phyloP scores from a whole-genome alignment of 2,329 filamentous ascomycete genomes.

The Westerdykella aurantiaca region DNA sequence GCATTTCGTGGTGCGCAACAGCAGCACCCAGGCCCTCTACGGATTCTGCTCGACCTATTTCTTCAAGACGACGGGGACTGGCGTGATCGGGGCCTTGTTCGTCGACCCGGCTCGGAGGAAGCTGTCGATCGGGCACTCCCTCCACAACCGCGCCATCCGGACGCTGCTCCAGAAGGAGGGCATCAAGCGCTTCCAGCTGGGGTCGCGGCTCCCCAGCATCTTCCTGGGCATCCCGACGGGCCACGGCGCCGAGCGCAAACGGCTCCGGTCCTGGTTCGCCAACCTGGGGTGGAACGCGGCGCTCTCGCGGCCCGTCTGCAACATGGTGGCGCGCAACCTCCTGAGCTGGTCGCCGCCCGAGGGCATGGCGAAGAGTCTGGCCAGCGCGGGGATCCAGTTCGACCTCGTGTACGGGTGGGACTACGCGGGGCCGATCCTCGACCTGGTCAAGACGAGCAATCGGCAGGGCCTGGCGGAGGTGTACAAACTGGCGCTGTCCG shows the following conservation, averaged over 20 bases:
- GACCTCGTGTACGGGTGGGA: slow-evolving; percentile 78
- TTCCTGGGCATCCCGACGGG: slow-evolving; percentile 77
- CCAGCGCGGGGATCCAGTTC: slow-evolving; percentile 68
- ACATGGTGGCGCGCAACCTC: slow-evolving; percentile 70
- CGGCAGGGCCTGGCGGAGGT: slow-evolving; percentile 74
- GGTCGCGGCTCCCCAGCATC: slow-evolving; percentile 73
- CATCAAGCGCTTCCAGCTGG: slow-evolving; percentile 75
- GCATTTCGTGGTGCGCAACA: slow-evolving; percentile 91
- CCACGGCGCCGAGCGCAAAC: slow-evolving; percentile 55
- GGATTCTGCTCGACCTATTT: slow-evolving; percentile 90
- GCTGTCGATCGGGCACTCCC: slow-evolving; percentile 81
- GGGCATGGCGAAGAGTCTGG: slow-evolving; percentile 66
- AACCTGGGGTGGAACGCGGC: slow-evolving; percentile 80
- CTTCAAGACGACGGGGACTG: slow-evolving; percentile 61
- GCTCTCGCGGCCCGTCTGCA: slow-evolving; percentile 58
- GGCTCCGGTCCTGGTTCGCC: slow-evolving; percentile 74
- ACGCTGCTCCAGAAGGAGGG: slow-evolving; percentile 65
- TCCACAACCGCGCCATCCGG: slow-evolving; percentile 79
- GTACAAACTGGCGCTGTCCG: slow-evolving; percentile 68
- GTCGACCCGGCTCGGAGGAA: slow-evolving; percentile 83
- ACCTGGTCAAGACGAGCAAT: slow-evolving; percentile 67
- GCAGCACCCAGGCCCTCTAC: slow-evolving; percentile 83
- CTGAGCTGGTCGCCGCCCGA: slow-evolving; percentile 68
- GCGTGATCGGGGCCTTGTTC: slow-evolving; percentile 78
- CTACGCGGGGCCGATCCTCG: slow-evolving; percentile 66